phyloP scores from a whole-genome alignment of 345 rosid genomes.

The Citrus trifoliata region DNA sequence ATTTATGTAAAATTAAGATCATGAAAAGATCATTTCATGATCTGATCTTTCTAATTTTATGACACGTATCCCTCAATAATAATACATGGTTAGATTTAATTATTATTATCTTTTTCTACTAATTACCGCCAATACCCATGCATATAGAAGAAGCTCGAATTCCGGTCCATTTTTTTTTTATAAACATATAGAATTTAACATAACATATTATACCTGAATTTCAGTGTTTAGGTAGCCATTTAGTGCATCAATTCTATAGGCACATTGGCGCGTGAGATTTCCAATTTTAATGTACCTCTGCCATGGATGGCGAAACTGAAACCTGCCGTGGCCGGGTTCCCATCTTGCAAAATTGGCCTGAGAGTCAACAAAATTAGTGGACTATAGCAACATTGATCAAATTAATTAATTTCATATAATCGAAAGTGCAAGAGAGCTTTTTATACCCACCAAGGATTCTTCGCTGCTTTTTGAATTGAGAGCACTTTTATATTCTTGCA shows the following conservation, averaged over 20 bases:
- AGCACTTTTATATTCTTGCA: slow-evolving; percentile 50
- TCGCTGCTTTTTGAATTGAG: slow-evolving; percentile 58
- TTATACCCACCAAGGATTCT: slow-evolving; percentile 63
- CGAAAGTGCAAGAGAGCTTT: not conserved
- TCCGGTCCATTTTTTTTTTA: too few relatives aligned
- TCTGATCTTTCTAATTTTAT: too few relatives aligned
- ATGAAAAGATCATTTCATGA: too few relatives aligned
- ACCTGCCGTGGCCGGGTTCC: slow-evolving; percentile 82
- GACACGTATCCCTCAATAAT: too few relatives aligned
- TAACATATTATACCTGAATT: slow-evolving; percentile 29
- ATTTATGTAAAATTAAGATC: too few relatives aligned
- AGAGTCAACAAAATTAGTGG: not conserved
- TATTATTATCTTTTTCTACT: too few relatives aligned
- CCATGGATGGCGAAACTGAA: slow-evolving; percentile 78
- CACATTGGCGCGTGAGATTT: slow-evolving; percentile 50
- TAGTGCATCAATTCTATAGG: slow-evolving; percentile 58
- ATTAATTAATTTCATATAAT: too few relatives aligned
- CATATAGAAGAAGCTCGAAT: too few relatives aligned
- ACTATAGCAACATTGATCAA: not conserved
- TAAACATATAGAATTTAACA: too few relatives aligned
- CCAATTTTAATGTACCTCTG: slow-evolving; percentile 57
- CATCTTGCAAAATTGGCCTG: slow-evolving; percentile 84
- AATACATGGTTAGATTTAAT: too few relatives aligned
- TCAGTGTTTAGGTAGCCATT: slow-evolving; percentile 43
- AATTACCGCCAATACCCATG: too few relatives aligned